Conservation (phyloP, 257 asterid genomes). For the Scutellaria minor region DNA sequence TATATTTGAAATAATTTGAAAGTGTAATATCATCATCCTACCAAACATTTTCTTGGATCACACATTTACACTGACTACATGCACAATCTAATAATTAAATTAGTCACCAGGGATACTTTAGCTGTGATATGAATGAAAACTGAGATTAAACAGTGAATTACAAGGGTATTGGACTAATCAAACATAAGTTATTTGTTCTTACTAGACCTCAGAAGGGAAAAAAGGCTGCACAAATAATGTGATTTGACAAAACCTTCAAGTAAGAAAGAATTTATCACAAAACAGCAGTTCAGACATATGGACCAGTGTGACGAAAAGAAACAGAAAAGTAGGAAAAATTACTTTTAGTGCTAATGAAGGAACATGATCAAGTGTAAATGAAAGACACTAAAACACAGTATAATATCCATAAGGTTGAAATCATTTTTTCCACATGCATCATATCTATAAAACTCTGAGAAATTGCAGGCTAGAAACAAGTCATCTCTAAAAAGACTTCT, state of each 20-base stretch:
- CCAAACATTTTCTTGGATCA: constrained; percentile 6
- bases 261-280: not conserved
- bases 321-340: not conserved
- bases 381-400: not conserved
- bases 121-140: not conserved
- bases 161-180: not conserved
- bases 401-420: constrained; percentile 4
- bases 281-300: not conserved
- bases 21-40: not conserved
- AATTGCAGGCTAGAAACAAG: constrained; percentile 19
- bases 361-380: constrained; percentile 19
- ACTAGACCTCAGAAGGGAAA: constrained; percentile 7
- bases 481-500: constrained; percentile 31
- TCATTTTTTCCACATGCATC: constrained; percentile 11
- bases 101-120: not conserved
- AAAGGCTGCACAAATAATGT: not conserved
- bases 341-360: not conserved
- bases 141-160: constrained; percentile 15
- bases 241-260: not conserved
- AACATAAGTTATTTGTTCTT: constrained; percentile 9
- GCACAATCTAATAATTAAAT: not conserved
- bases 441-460: not conserved
- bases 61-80: constrained; percentile 13
- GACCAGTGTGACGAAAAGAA: not conserved
- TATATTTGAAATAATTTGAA: constrained; percentile 1